phyloP scores from a whole-genome alignment of 345 rosid genomes.

The Salix dunnii region DNA sequence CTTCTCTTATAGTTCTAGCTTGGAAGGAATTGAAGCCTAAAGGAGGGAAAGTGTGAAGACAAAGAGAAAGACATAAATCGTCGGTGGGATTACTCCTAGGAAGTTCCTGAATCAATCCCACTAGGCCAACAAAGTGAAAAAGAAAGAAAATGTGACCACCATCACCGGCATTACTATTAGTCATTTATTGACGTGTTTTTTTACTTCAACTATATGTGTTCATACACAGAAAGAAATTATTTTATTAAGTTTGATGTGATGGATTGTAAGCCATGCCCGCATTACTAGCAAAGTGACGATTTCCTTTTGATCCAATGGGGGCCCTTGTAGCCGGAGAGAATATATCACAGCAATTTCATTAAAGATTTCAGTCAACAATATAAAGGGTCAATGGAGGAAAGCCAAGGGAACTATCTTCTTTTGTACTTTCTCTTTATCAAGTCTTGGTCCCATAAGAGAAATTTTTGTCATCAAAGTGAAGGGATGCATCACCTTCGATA shows the following conservation, averaged over 20 bases:
- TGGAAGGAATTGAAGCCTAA: slow-evolving; percentile 11
- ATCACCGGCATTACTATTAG: not conserved
- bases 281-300: not conserved
- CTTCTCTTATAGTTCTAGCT: not conserved
- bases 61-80: slow-evolving; percentile 10
- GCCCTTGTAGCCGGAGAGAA: not conserved
- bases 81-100: slow-evolving; percentile 41
- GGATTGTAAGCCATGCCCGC: not conserved
- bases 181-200: not conserved
- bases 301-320: not conserved
- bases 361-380: not conserved
- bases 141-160: slow-evolving; percentile 13
- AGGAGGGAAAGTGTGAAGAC: slow-evolving; percentile 4
- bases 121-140: slow-evolving; percentile 6
- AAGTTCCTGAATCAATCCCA: slow-evolving; percentile 9
- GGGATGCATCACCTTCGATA: not conserved
- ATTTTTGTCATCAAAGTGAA: not conserved
- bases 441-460: not conserved
- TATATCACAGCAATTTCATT: not conserved
- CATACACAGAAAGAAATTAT: slow-evolving; percentile 4
- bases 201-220: slow-evolving; percentile 13
- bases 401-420: not conserved
- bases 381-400: slow-evolving; percentile 9
- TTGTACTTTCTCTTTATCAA: slow-evolving; percentile 8
- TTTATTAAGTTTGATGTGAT: not conserved